Percentiles rank a stretch among this genome's conserved stretches.
These are phyloP conservation scores for Microsporum audouinii DNA, from an alignment of 2,329 filamentous ascomycete species.

Conservation along the genomic window DNA sequence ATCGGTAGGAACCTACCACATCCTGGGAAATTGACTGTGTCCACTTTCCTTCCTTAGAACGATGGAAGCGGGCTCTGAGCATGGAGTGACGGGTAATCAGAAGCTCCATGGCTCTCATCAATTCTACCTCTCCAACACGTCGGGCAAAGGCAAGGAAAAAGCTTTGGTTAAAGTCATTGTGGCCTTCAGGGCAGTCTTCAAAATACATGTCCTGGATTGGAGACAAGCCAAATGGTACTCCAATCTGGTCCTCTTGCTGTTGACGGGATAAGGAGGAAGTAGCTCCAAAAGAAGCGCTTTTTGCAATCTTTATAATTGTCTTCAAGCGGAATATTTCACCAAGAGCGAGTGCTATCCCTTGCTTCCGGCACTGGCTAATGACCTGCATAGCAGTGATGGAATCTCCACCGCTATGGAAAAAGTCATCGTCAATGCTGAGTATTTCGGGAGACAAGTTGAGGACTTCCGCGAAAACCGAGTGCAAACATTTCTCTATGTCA, in stretches of 20 bases:
- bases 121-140: conserved; percentile 16
- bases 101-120: conserved; percentile 23
- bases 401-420: conserved; percentile 9
- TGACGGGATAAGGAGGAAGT: conserved; percentile 11
- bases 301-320: conserved; percentile 5
- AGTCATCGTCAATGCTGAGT: conserved; percentile 6
- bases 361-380: conserved; percentile 3
- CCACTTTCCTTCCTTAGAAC: conserved; percentile 14
- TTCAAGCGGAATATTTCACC: conserved; percentile 8
- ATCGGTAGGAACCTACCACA: conserved; percentile 22
- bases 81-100: conserved; percentile 29
- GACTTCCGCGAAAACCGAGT: conserved; percentile 23
- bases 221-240: conserved; percentile 25
- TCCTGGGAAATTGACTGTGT: conserved; percentile 24
- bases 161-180: conserved; percentile 32
- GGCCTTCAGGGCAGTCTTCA: conserved; percentile 22
- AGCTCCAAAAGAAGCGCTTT: not conserved
- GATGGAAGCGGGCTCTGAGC: conserved; percentile 26
- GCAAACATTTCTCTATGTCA: not conserved
- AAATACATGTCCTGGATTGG: conserved; percentile 32
- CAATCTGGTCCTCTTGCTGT: conserved; percentile 20
- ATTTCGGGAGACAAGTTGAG: conserved; percentile 24
- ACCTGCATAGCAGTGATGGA: conserved; percentile 13
- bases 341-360: conserved; percentile 5
- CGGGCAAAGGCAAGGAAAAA: conserved; percentile 25